A percentile compares a stretch with the other conserved stretches of the same genome.
These are phyloP conservation scores for Pseudocercospora musae DNA, from an alignment of 2,329 filamentous ascomycete genomes.

Conservation along the genomic window DNA sequence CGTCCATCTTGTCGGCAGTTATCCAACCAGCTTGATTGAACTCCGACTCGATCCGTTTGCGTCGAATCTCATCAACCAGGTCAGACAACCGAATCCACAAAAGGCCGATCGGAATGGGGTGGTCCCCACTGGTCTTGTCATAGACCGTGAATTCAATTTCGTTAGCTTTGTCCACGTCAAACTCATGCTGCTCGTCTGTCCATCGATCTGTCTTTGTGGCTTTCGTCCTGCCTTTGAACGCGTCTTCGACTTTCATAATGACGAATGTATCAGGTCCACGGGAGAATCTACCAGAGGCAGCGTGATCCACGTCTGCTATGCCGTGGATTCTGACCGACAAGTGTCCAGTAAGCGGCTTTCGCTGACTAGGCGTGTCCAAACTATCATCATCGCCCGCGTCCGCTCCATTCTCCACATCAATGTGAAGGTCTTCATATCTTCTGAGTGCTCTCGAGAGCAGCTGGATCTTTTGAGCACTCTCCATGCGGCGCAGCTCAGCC, in stretches of 20 bases:
- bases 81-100: constrained; percentile 96
- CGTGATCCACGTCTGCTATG: constrained; percentile 93
- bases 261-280: constrained; percentile 93
- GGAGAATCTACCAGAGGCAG: constrained; percentile 74
- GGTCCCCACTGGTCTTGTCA: constrained; percentile 77
- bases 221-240: constrained; percentile 82
- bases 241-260: constrained; percentile 94
- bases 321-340: constrained; percentile 81
- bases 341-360: constrained; percentile 92
- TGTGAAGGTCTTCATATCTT: constrained; percentile 94
- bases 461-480: constrained; percentile 97
- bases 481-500: constrained; percentile 81
- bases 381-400: constrained; percentile 76
- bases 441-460: constrained; percentile 93
- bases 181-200: constrained; percentile 85
- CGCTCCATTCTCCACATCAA: constrained; percentile 62
- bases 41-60: constrained; percentile 95
- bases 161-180: constrained; percentile 97
- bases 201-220: constrained; percentile 83
- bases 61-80: constrained; percentile 93
- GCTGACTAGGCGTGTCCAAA: constrained; percentile 88
- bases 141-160: constrained; percentile 98
- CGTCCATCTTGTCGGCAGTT: constrained; percentile 90
- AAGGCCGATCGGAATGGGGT: constrained; percentile 88
- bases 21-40: constrained; percentile 95